Evolutionary conservation across 83 land plant genomes (phyloP).

Genomic region (Thuja plicata): DNA sequence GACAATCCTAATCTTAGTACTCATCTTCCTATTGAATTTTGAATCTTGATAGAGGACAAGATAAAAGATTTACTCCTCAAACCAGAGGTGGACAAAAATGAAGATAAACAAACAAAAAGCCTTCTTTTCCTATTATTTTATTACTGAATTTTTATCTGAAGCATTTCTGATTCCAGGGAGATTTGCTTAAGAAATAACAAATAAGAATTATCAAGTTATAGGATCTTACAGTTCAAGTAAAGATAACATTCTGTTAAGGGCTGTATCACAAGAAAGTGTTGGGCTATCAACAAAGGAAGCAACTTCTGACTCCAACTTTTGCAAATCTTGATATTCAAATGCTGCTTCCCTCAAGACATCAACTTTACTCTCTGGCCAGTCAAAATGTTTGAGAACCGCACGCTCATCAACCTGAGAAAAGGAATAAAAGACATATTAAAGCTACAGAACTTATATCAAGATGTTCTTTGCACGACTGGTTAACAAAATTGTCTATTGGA

Average conservation of each 20-base stretch:
- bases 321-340: slow-evolving; percentile 92
- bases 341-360: slow-evolving; percentile 98
- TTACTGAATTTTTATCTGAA: background rate
- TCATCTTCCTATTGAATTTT: background rate
- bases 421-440: background rate
- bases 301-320: slow-evolving; percentile 72
- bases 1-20: background rate
- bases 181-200: background rate
- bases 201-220: background rate
- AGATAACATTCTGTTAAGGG: slow-evolving; percentile 85
- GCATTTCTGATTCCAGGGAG: background rate
- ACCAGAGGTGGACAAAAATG: background rate
- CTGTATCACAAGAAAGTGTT: slow-evolving; percentile 73
- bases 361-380: slow-evolving; percentile 99
- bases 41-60: background rate
- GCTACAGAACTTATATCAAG: background rate
- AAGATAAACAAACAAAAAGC: slow-evolving; percentile 9
- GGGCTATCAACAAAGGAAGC: slow-evolving; percentile 72
- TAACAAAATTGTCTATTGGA: background rate
- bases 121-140: background rate
- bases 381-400: slow-evolving; percentile 97
- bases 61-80: background rate
- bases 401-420: slow-evolving; percentile 86
- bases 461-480: background rate
- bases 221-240: slow-evolving; percentile 86